Evolutionary conservation across 2,329 filamentous ascomycete species (phyloP).

Genomic region (Sarocladiaceae sp.): DNA sequence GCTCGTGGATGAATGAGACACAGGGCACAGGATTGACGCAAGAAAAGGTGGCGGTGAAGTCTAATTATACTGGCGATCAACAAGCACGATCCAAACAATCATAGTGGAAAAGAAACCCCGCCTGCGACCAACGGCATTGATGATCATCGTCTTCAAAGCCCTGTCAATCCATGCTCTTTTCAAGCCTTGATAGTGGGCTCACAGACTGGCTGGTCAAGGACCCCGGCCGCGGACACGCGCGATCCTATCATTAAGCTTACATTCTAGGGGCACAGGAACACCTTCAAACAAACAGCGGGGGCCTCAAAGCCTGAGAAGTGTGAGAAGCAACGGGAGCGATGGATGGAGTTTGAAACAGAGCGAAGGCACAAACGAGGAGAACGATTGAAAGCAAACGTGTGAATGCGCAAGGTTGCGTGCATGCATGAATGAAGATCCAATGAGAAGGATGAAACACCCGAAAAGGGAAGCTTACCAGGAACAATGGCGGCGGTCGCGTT

Average conservation of each 20-base stretch:
- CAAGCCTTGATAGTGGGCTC: not conserved
- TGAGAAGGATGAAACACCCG: constrained; percentile 7
- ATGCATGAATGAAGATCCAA: constrained; percentile 6
- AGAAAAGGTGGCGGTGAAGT: not conserved
- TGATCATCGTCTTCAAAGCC: not conserved
- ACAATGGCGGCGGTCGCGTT: too few species aligned
- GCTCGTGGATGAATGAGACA: not conserved
- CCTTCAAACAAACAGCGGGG: not conserved
- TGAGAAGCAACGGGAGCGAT: not conserved
- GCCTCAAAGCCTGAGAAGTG: not conserved
- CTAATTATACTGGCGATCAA: constrained; percentile 2
- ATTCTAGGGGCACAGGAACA: not conserved
- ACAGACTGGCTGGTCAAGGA: not conserved
- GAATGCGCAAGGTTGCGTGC: too few species aligned
- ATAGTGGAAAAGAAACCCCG: too few species aligned
- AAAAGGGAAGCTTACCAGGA: constrained; percentile 3
- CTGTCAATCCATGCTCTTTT: not conserved
- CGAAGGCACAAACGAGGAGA: not conserved
- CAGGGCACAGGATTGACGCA: not conserved
- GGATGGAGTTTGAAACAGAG: not conserved
- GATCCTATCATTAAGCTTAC: not conserved
- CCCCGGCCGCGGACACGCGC: not conserved
- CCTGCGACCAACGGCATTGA: not conserved
- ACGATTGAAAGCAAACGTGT: too few species aligned
- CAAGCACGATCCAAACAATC: too few species aligned